A percentile compares a stretch with the other conserved stretches of the same genome.
phyloP scores from a whole-genome alignment of 768 basidiomycete species.

The Naganishia onofrii region DNA sequence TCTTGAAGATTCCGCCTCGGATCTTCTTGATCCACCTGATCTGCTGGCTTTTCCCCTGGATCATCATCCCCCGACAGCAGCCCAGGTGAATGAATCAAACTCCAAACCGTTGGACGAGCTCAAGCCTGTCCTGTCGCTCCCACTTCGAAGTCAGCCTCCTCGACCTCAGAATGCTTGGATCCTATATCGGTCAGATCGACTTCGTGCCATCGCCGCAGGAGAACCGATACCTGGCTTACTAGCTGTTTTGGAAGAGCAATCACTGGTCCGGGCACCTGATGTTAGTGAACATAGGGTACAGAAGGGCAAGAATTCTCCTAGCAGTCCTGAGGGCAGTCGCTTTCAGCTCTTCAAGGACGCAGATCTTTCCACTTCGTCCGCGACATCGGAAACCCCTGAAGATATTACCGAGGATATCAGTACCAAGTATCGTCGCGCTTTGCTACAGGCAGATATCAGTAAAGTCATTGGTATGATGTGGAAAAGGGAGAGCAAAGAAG shows the following conservation, averaged over 20 bases:
- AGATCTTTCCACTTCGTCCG: constrained; percentile 6
- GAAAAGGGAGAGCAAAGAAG: constrained; percentile 59
- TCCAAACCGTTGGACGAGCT: background rate
- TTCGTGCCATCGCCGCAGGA: constrained; percentile 53
- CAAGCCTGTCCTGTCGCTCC: background rate
- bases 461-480: constrained; percentile 65
- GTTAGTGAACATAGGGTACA: constrained; percentile 31
- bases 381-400: background rate
- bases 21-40: background rate
- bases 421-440: constrained; percentile 5
- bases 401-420: background rate
- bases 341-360: constrained; percentile 11
- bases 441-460: constrained; percentile 66
- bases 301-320: constrained; percentile 10
- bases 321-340: constrained; percentile 27
- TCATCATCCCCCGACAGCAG: background rate
- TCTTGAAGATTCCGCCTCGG: background rate
- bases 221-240: constrained; percentile 37
- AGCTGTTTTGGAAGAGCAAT: constrained; percentile 16
- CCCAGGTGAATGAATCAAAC: background rate
- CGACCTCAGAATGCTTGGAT: constrained; percentile 83
- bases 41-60: background rate
- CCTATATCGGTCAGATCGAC: constrained; percentile 67
- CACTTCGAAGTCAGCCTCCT: background rate
- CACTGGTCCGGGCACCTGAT: background rate